Conservation (phyloP, 208 protist genomes). For the Trichomonas vaginalis region DNA sequence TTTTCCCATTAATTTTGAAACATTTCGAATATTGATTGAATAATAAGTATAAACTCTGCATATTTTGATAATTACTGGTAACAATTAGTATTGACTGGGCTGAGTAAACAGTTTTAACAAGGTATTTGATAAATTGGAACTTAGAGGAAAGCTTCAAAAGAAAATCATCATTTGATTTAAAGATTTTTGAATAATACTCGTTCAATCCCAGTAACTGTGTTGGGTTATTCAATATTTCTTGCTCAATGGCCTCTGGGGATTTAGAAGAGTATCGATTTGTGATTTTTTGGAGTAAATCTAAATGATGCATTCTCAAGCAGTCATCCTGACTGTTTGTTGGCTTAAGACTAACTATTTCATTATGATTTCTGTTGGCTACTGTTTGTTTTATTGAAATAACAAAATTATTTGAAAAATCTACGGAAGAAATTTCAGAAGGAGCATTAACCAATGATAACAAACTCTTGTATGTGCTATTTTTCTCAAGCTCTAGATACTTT, state of each 20-base stretch:
- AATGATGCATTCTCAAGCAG: background rate
- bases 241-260: background rate
- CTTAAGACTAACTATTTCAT: background rate
- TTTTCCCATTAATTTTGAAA: background rate
- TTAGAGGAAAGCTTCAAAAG: background rate
- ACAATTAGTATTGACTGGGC: background rate
- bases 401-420: background rate
- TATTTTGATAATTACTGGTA: background rate
- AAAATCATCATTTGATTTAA: background rate
- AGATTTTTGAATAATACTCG: background rate
- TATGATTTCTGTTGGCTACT: background rate
- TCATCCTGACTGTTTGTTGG: background rate
- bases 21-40: background rate
- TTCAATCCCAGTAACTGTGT: background rate
- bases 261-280: background rate
- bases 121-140: background rate
- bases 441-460: background rate
- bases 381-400: background rate
- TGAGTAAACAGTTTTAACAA: background rate
- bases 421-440: background rate
- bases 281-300: background rate
- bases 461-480: background rate
- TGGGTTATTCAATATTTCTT: background rate
- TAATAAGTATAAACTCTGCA: background rate
- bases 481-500: background rate